A percentile compares a stretch with the other conserved stretches of the same genome.
Evolutionary conservation across 176 grass and related monocot species (phyloP).

Genomic region (Raddia distichophylla): DNA sequence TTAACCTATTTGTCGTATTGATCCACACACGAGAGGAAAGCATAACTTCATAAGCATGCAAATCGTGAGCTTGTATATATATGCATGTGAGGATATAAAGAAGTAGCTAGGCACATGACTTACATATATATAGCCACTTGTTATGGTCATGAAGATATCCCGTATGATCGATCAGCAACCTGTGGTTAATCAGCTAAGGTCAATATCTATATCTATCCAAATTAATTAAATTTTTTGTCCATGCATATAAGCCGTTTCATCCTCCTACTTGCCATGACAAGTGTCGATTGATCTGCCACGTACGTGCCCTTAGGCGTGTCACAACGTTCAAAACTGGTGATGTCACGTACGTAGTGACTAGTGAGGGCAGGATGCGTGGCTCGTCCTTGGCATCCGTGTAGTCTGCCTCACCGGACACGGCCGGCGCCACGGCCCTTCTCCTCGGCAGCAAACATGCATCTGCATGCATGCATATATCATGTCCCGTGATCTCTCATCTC

Average conservation of each 20-base stretch:
- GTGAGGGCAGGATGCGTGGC: not conserved
- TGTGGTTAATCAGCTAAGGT: too few relatives aligned
- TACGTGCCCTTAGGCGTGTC: too few relatives aligned
- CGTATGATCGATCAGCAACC: too few relatives aligned
- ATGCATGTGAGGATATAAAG: not conserved
- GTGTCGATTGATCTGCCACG: not conserved
- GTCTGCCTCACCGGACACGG: too few relatives aligned
- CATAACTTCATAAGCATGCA: not conserved
- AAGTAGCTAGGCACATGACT: too few relatives aligned
- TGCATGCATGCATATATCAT: too few relatives aligned
- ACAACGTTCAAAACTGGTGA: slow-evolving; percentile 4
- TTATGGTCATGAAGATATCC: not conserved
- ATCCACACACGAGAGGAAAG: not conserved
- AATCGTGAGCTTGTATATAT: not conserved
- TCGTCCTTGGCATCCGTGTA: not conserved
- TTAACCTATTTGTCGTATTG: not conserved
- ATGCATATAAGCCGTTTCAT: not conserved
- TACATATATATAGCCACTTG: too few relatives aligned
- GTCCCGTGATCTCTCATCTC: too few relatives aligned
- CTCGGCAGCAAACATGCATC: too few relatives aligned
- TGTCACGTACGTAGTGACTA: not conserved
- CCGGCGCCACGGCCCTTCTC: not conserved
- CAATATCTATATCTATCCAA: too few relatives aligned
- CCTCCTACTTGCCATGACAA: not conserved
- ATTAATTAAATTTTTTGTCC: too few relatives aligned